These are phyloP conservation scores for Hymenoscyphus fraxineus DNA, from an alignment of 2,329 filamentous ascomycete genomes.

Conservation along the genomic window DNA sequence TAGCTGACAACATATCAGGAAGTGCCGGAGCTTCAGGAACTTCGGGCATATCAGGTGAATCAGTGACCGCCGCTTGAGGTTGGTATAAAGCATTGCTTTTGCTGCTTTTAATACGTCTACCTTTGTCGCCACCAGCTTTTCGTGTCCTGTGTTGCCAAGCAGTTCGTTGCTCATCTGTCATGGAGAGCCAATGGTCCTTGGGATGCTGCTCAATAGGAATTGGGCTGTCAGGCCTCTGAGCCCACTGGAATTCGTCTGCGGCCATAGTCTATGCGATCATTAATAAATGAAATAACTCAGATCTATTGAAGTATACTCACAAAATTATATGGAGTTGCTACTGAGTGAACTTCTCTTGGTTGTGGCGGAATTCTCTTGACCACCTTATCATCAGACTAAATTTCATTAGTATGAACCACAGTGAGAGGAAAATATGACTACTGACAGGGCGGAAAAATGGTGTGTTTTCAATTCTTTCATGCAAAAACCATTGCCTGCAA, in stretches of 20 bases:
- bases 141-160: constrained; percentile 8
- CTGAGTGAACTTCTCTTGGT: constrained; percentile 15
- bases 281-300: not conserved
- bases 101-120: constrained; percentile 15
- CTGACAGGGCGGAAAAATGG: constrained; percentile 28
- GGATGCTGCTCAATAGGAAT: constrained; percentile 24
- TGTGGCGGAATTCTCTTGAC: constrained; percentile 14
- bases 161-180: constrained; percentile 16
- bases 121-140: constrained; percentile 15
- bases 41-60: constrained; percentile 9
- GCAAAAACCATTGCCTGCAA: constrained; percentile 12
- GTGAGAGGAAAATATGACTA: constrained; percentile 1
- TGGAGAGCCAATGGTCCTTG: constrained; percentile 21
- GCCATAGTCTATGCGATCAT: constrained; percentile 9
- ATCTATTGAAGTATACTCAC: constrained; percentile 10
- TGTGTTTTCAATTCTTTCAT: constrained; percentile 20
- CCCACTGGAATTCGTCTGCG: not conserved
- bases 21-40: not conserved
- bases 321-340: constrained; percentile 15
- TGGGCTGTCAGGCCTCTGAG: no score
- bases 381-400: constrained; percentile 23
- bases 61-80: constrained; percentile 12
- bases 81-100: constrained; percentile 16
- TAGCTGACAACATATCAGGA: constrained; percentile 19
- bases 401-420: constrained; percentile 11